Evolutionary conservation across 2,329 filamentous ascomycete species (phyloP).

Genomic region (Arthrobotrys conoides): DNA sequence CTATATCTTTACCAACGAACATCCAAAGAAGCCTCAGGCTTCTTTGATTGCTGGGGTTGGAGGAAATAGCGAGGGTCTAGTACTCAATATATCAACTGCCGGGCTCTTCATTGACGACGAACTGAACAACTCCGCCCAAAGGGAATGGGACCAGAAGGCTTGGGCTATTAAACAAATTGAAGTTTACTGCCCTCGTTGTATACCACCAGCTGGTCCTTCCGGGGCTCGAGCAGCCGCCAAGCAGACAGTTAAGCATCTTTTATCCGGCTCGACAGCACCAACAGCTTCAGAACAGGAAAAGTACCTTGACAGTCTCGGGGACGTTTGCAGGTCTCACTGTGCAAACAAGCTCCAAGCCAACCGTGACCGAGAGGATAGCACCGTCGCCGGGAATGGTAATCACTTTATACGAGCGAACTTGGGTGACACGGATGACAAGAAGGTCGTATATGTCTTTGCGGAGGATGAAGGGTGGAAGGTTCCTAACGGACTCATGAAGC

Average conservation of each 20-base stretch:
- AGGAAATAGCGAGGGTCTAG: conserved; percentile 89
- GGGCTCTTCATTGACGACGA: conserved; percentile 98
- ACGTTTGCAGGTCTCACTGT: conserved; percentile 62
- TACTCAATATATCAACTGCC: conserved; percentile 91
- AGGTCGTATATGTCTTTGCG: conserved; percentile 76
- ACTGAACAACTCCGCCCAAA: conserved; percentile 87
- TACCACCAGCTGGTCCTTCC: conserved; percentile 67
- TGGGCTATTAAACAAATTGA: conserved; percentile 96
- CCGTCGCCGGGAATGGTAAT: conserved; percentile 65
- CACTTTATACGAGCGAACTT: conserved; percentile 77
- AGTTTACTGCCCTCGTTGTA: conserved; percentile 81
- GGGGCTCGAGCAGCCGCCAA: conserved; percentile 63
- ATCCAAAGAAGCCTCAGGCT: conserved; percentile 88
- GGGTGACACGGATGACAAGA: conserved; percentile 77
- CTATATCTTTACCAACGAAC: conserved; percentile 91
- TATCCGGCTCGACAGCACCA: conserved; percentile 55
- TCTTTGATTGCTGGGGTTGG: conserved; percentile 88
- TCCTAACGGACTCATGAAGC: conserved; percentile 73
- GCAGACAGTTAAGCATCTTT: conserved; percentile 56
- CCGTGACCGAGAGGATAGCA: conserved; percentile 65
- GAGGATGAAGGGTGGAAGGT: conserved; percentile 80
- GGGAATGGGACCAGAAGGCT: conserved; percentile 98
- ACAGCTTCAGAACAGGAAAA: conserved; percentile 60
- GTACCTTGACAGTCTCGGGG: conserved; percentile 62
- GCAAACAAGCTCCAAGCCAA: conserved; percentile 72